phyloP scores from a whole-genome alignment of 495 filamentous ascomycete species.

The Tuber calosporum region DNA sequence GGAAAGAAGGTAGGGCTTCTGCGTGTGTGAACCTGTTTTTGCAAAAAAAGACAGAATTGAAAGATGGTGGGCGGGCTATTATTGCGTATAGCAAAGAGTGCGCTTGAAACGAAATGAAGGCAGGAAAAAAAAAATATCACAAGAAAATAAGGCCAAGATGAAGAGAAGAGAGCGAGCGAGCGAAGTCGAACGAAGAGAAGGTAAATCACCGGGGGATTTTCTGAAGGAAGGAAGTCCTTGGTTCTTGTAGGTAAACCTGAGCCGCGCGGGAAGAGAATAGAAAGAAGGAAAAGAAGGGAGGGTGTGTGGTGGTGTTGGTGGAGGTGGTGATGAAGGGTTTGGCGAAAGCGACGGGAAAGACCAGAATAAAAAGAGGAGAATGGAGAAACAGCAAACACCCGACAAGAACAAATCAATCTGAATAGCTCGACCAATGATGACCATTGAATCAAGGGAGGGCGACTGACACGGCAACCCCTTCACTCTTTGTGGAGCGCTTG shows the following conservation, averaged over 20 bases:
- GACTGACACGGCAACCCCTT: background rate
- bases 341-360: background rate
- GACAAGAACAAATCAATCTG: background rate
- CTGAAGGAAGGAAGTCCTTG: constrained; percentile 36
- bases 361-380: constrained; percentile 9
- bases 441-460: background rate
- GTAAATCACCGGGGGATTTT: constrained; percentile 15
- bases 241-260: constrained; percentile 26
- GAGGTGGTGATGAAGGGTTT: constrained; percentile 9
- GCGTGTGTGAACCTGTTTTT: background rate
- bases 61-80: background rate
- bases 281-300: background rate
- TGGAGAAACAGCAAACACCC: background rate
- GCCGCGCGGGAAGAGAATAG: constrained; percentile 9
- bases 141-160: constrained; percentile 18
- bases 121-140: constrained; percentile 14
- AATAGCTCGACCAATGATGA: background rate
- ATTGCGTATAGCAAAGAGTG: constrained; percentile 1
- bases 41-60: background rate
- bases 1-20: background rate
- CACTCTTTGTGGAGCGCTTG: background rate
- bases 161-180: too few relatives aligned
- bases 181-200: background rate
- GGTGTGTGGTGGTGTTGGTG: background rate
- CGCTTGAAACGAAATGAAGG: background rate